phyloP scores from a whole-genome alignment of 2,329 filamentous ascomycete genomes.

The Ciborinia camelliae region DNA sequence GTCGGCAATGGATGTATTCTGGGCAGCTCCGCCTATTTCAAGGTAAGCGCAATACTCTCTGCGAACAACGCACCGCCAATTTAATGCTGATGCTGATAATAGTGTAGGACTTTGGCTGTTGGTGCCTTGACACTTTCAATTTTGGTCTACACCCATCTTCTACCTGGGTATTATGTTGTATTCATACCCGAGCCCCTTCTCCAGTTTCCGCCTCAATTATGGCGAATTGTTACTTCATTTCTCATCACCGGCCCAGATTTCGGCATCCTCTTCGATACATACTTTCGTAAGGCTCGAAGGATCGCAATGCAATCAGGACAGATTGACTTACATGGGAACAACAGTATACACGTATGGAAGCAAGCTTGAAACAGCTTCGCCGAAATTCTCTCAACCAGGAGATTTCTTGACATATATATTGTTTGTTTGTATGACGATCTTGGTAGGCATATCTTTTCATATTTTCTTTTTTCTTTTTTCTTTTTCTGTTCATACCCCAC shows the following conservation, averaged over 20 bases:
- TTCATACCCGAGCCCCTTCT: slow-evolving; percentile 51
- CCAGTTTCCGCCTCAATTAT: slow-evolving; percentile 45
- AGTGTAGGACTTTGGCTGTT: slow-evolving; percentile 60
- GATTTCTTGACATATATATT: slow-evolving; percentile 64
- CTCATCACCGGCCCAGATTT: slow-evolving; percentile 38
- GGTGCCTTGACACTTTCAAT: slow-evolving; percentile 57
- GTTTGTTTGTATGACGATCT: slow-evolving; percentile 58
- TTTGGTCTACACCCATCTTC: slow-evolving; percentile 52
- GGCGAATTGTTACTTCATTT: slow-evolving; percentile 40
- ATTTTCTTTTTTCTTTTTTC: slow-evolving; percentile 21
- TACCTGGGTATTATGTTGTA: slow-evolving; percentile 48
- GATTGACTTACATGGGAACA: slow-evolving; percentile 26
- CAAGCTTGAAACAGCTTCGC: slow-evolving; percentile 57
- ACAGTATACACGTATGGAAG: slow-evolving; percentile 64
- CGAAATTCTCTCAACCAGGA: slow-evolving; percentile 59
- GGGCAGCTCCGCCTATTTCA: slow-evolving; percentile 62
- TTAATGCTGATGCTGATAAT: slow-evolving; percentile 46
- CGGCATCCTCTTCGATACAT: slow-evolving; percentile 63
- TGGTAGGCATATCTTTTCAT: slow-evolving; percentile 53
- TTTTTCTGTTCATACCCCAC: slow-evolving; percentile 47
- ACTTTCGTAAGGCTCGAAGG: slow-evolving; percentile 52
- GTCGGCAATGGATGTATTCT: slow-evolving; percentile 57
- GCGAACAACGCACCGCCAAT: slow-evolving; percentile 18
- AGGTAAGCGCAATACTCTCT: slow-evolving; percentile 48
- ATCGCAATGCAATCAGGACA: slow-evolving; percentile 18